Evolutionary conservation across 176 grass and related monocot species (phyloP).

Genomic region (Aechmea fasciata): DNA sequence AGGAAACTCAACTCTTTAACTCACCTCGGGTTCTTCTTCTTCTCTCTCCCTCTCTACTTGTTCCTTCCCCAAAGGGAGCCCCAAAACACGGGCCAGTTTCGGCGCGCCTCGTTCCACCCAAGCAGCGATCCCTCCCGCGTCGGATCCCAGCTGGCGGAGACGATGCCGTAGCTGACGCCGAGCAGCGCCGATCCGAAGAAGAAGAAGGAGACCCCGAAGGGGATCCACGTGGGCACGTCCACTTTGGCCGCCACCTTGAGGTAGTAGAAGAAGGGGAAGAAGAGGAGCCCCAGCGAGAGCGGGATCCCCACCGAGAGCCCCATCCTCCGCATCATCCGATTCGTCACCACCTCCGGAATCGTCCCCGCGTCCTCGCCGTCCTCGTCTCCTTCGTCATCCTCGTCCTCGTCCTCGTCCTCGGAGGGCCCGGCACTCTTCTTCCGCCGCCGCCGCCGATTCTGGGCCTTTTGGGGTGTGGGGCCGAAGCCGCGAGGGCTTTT

Average conservation of each 20-base stretch:
- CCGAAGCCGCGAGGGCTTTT: not conserved
- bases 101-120: slow-evolving; percentile 76
- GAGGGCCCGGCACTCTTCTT: not conserved
- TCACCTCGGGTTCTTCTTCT: not conserved
- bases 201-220: slow-evolving; percentile 39
- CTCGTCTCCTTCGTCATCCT: slow-evolving; percentile 3
- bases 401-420: slow-evolving; percentile 6
- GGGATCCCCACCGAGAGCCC: slow-evolving; percentile 32
- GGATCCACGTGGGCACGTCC: slow-evolving; percentile 43
- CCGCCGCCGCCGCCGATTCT: not conserved
- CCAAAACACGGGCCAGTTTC: slow-evolving; percentile 98
- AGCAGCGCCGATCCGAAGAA: slow-evolving; percentile 40
- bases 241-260: slow-evolving; percentile 68
- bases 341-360: slow-evolving; percentile 40
- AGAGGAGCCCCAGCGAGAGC: slow-evolving; percentile 49
- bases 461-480: slow-evolving; percentile 16
- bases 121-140: slow-evolving; percentile 68
- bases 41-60: slow-evolving; percentile 5
- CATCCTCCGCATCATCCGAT: slow-evolving; percentile 39
- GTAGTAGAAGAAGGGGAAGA: slow-evolving; percentile 94
- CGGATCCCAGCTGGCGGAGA: slow-evolving; percentile 92
- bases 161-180: slow-evolving; percentile 77
- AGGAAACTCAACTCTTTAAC: no score
- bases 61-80: slow-evolving; percentile 49
- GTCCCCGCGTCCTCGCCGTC: slow-evolving; percentile 1